A percentile compares a stretch with the other conserved stretches of the same genome.
These are phyloP conservation scores for Phaeosphaeria sp. DNA, from an alignment of 2,329 filamentous ascomycete species.

Conservation along the genomic window DNA sequence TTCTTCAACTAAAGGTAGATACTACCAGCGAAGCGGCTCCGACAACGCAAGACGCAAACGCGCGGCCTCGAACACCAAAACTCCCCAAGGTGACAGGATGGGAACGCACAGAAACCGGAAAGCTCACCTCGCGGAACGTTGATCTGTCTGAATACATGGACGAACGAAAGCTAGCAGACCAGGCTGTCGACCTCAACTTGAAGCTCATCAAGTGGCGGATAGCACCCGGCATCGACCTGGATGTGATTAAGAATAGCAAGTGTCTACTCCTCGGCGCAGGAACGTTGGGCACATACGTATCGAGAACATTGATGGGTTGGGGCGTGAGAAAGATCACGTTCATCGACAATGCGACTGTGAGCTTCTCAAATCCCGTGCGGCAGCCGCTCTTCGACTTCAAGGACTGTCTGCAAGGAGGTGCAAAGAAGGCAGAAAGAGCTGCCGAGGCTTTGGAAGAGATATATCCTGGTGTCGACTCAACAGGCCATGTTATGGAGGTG, in stretches of 20 bases:
- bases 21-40: slow-evolving; percentile 12
- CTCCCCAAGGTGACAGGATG: slow-evolving; percentile 95
- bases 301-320: slow-evolving; percentile 92
- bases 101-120: slow-evolving; percentile 83
- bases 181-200: slow-evolving; percentile 93
- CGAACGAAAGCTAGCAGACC: slow-evolving; percentile 83
- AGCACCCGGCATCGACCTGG: slow-evolving; percentile 84
- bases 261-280: slow-evolving; percentile 92
- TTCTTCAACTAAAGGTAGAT: slow-evolving; percentile 61
- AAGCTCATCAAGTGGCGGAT: slow-evolving; percentile 99
- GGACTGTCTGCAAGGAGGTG: slow-evolving; percentile 86
- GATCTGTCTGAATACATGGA: slow-evolving; percentile 95
- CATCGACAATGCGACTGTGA: slow-evolving; percentile 90
- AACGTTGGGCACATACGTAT: slow-evolving; percentile 92
- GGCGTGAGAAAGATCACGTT: slow-evolving; percentile 95
- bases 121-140: slow-evolving; percentile 77
- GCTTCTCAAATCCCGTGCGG: slow-evolving; percentile 94
- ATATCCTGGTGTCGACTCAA: slow-evolving; percentile 85
- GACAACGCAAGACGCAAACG: slow-evolving; percentile 15
- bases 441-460: slow-evolving; percentile 83
- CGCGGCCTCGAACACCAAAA: slow-evolving; percentile 46
- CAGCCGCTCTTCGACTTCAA: slow-evolving; percentile 91
- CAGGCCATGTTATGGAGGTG: slow-evolving; percentile 82
- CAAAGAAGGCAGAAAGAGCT: slow-evolving; percentile 80
- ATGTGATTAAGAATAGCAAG: slow-evolving; percentile 85